phyloP scores from a whole-genome alignment of 805 yeast species.

The Starmera caribaea region DNA sequence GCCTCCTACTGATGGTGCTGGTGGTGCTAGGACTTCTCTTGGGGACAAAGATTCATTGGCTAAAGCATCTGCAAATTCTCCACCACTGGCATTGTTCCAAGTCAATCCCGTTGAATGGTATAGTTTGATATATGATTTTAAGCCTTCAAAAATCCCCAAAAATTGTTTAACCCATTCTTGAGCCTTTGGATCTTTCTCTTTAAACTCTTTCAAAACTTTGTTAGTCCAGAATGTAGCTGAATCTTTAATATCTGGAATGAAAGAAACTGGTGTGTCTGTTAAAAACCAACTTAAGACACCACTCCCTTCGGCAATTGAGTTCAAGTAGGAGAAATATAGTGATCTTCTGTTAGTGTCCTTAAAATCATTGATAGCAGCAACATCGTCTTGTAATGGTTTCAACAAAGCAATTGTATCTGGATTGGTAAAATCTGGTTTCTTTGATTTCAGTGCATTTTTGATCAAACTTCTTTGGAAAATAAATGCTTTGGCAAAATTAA shows the following conservation, averaged over 20 bases:
- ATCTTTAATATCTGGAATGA: conserved; percentile 77
- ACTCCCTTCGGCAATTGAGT: conserved; percentile 80
- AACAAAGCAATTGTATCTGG: conserved; percentile 47
- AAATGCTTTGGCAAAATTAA: conserved; percentile 41
- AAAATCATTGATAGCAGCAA: conserved; percentile 46
- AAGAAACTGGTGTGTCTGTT: conserved; percentile 62
- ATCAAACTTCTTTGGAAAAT: conserved; percentile 49
- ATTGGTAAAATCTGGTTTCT: conserved; percentile 54
- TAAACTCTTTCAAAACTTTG: conserved; percentile 77
- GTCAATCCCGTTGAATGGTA: conserved; percentile 77
- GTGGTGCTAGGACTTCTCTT: conserved; percentile 30
- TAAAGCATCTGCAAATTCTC: conserved; percentile 43
- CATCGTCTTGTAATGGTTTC: conserved; percentile 55
- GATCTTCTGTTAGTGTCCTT: conserved; percentile 73
- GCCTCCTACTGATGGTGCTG: conserved; percentile 77
- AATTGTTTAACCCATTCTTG: conserved; percentile 76
- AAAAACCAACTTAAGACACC: conserved; percentile 91
- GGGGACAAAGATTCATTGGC: conserved; percentile 16
- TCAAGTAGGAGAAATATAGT: conserved; percentile 58
- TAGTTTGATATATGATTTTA: conserved; percentile 66
- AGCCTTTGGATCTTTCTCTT: conserved; percentile 57
- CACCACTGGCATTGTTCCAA: conserved; percentile 57
- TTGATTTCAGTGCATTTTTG: conserved; percentile 45
- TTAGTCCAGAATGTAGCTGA: conserved; percentile 93
- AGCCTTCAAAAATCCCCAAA: conserved; percentile 53